Evolutionary conservation across 2,329 filamentous ascomycete species (phyloP).

Genomic region (Hymenoscyphus albidus): DNA sequence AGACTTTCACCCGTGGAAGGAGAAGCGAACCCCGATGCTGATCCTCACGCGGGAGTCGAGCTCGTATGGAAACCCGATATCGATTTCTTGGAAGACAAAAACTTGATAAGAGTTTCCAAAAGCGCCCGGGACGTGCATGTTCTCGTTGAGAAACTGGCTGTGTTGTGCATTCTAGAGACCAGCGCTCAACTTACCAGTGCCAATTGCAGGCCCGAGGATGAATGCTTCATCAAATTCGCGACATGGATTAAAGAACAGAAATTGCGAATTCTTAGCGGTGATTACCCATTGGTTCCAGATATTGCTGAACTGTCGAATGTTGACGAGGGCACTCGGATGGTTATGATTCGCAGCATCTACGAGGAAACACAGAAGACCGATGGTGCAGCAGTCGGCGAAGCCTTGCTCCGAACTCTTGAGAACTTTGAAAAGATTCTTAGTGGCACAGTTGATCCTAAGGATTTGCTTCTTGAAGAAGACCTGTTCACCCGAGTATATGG

Average conservation of each 20-base stretch:
- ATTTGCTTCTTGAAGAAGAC: conserved; percentile 20
- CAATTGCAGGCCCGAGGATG: conserved; percentile 1
- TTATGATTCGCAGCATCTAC: neutral
- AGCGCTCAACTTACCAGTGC: neutral
- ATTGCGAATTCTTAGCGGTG: conserved; percentile 3
- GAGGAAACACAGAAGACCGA: neutral
- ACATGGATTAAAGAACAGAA: conserved; percentile 11
- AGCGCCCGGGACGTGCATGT: conserved; percentile 7
- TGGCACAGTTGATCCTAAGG: conserved; percentile 12
- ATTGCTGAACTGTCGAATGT: neutral
- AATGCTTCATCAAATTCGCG: conserved; percentile 8
- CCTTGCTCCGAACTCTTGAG: conserved; percentile 20
- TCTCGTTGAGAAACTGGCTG: conserved; percentile 18
- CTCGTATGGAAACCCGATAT: conserved; percentile 22
- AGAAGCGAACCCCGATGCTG: neutral
- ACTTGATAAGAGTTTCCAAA: conserved; percentile 14
- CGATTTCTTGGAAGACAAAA: conserved; percentile 15
- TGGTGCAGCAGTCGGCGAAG: neutral
- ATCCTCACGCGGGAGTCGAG: conserved; percentile 17
- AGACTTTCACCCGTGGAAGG: conserved; percentile 13
- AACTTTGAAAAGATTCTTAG: conserved; percentile 19
- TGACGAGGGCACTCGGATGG: conserved; percentile 4
- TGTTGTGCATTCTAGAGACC: neutral
- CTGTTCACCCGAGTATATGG: conserved; percentile 16
- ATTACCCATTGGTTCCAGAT: conserved; percentile 11